Evolutionary conservation across 495 filamentous ascomycete species (phyloP).

Genomic region (Aspergillus olivimuriae): DNA sequence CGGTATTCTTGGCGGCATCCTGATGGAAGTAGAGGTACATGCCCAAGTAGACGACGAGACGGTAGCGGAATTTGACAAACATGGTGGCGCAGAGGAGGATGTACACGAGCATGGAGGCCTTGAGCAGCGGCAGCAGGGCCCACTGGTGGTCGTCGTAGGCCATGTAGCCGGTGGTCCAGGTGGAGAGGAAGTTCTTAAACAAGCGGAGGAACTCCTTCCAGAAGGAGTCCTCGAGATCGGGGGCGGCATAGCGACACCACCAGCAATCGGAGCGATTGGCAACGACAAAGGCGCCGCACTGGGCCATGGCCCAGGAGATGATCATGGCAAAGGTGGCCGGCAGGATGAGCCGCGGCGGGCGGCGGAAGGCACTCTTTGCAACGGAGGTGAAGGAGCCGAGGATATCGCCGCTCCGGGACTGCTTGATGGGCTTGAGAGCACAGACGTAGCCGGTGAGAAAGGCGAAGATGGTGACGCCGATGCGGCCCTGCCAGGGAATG

Average conservation of each 20-base stretch:
- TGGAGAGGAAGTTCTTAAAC: conserved; percentile 44
- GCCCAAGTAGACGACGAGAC: conserved; percentile 45
- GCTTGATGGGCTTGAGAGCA: conserved; percentile 58
- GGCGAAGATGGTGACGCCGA: conserved; percentile 61
- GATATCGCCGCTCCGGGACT: conserved; percentile 47
- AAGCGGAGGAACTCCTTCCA: conserved; percentile 34
- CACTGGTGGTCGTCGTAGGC: conserved; percentile 61
- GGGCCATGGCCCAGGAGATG: conserved; percentile 51
- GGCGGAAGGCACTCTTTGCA: conserved; percentile 57
- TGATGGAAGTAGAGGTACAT: conserved; percentile 51
- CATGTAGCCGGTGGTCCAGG: conserved; percentile 54
- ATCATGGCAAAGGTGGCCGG: conserved; percentile 52
- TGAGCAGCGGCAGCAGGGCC: conserved; percentile 57
- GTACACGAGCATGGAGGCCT: conserved; percentile 57
- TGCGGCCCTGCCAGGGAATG: conserved; percentile 56
- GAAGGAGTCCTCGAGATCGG: conserved; percentile 34
- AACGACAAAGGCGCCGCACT: conserved; percentile 52
- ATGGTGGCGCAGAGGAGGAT: conserved; percentile 48
- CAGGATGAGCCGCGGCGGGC: conserved; percentile 55
- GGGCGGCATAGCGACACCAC: conserved; percentile 53
- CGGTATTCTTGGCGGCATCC: conserved; percentile 23
- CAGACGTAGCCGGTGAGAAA: conserved; percentile 65
- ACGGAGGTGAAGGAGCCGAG: conserved; percentile 48
- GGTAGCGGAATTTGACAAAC: conserved; percentile 50
- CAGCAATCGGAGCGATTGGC: conserved; percentile 51